phyloP scores from a whole-genome alignment of 768 basidiomycete genomes.

The Podaxis sp. region DNA sequence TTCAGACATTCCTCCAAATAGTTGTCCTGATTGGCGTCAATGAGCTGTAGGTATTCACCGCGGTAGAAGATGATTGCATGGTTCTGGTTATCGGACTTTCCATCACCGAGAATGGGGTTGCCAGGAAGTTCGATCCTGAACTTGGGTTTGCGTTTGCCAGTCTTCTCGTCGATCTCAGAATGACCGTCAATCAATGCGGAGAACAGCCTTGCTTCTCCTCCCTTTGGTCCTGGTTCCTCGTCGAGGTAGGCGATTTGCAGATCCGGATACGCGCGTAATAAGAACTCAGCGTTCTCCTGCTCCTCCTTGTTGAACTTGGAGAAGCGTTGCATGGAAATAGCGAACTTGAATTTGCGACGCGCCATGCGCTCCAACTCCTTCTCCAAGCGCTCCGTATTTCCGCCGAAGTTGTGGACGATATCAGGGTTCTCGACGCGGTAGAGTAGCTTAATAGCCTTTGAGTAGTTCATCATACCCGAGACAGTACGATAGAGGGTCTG shows the following conservation, averaged over 20 bases:
- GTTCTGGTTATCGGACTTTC: conserved; percentile 99
- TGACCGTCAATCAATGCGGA: conserved; percentile 96
- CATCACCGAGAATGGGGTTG: conserved; percentile 98
- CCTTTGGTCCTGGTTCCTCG: conserved; percentile 87
- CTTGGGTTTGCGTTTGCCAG: conserved; percentile 91
- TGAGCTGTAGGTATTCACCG: conserved; percentile 97
- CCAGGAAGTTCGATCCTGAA: conserved; percentile 97
- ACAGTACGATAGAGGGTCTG: conserved; percentile 99
- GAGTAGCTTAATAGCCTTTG: conserved; percentile 98
- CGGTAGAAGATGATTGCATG: conserved; percentile 99
- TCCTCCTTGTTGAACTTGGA: conserved; percentile 99
- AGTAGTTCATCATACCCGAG: conserved; percentile 99
- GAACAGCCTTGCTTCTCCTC: conserved; percentile 87
- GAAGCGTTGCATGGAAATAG: conserved; percentile 98
- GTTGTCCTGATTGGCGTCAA: conserved; percentile 99
- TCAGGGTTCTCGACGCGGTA: conserved; percentile 99
- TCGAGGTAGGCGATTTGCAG: conserved; percentile 98
- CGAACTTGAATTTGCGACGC: conserved; percentile 96
- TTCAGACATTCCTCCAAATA: conserved; percentile 99
- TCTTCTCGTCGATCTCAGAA: conserved; percentile 88
- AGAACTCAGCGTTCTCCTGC: conserved; percentile 96
- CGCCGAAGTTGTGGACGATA: conserved; percentile 93
- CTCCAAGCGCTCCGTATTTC: conserved; percentile 95
- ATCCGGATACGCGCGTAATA: conserved; percentile 97
- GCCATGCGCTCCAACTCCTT: conserved; percentile 97